These are phyloP conservation scores for Chamaenerion angustifolium DNA, from an alignment of 345 rosid species.

Conservation along the genomic window DNA sequence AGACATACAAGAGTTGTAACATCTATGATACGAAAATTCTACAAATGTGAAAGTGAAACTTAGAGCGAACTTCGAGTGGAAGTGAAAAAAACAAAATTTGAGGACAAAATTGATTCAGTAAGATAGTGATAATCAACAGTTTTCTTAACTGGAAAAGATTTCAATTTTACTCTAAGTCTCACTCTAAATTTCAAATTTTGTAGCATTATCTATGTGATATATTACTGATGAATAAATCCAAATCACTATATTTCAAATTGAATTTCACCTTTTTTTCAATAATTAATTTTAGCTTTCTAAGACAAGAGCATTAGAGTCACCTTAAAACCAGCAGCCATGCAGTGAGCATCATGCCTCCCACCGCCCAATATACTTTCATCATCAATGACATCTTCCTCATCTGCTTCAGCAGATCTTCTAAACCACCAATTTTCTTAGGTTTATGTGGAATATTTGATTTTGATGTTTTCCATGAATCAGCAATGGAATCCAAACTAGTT, in stretches of 20 bases:
- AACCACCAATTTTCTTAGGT: conserved; percentile 11
- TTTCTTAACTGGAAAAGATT: too few species aligned
- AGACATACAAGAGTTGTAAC: background rate
- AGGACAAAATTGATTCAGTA: too few species aligned
- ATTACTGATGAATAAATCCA: background rate
- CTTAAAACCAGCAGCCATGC: conserved; percentile 54
- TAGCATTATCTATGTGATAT: background rate
- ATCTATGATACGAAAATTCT: too few species aligned
- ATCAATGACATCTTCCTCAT: conserved; percentile 26
- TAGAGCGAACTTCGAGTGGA: too few species aligned
- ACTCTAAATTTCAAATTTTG: too few species aligned
- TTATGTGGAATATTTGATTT: conserved; percentile 23
- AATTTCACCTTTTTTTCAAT: too few species aligned
- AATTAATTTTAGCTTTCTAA: background rate
- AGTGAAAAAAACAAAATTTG: too few species aligned
- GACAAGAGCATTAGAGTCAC: conserved; percentile 19
- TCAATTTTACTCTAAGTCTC: too few species aligned
- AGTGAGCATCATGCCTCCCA: conserved; percentile 71
- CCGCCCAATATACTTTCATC: conserved; percentile 60
- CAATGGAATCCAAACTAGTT: conserved; percentile 69
- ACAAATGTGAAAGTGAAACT: too few species aligned
- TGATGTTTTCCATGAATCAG: conserved; percentile 52
- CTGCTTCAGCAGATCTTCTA: conserved; percentile 36
- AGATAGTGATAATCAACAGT: too few species aligned
- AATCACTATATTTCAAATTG: too few species aligned